phyloP scores from a whole-genome alignment of 1,139 yeast species.

The Saccharomyces hybrid region DNA sequence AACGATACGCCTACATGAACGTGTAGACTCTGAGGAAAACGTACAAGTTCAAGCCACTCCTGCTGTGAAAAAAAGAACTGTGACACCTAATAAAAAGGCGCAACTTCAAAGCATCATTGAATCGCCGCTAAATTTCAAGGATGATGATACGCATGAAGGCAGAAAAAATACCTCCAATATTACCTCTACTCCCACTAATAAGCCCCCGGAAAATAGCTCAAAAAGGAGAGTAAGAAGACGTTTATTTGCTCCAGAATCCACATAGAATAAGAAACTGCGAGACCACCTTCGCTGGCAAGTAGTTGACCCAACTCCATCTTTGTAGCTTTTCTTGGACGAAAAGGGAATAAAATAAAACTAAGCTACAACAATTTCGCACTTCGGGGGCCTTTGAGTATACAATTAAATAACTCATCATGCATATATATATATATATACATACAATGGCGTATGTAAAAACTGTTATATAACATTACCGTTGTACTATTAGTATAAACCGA shows the following conservation, averaged over 20 bases:
- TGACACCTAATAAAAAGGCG: constrained; percentile 6
- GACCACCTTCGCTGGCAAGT: background rate
- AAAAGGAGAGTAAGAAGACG: constrained; percentile 31
- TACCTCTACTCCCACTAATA: background rate
- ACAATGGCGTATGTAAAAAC: background rate
- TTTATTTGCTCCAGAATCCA: constrained; percentile 29
- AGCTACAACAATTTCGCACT: background rate
- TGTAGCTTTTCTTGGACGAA: background rate
- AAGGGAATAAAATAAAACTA: background rate
- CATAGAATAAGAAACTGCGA: background rate
- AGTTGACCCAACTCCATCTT: background rate
- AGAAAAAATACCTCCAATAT: background rate
- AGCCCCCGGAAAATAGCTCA: background rate
- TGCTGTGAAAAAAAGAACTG: constrained; percentile 8
- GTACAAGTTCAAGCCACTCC: constrained; percentile 31
- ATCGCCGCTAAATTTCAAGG: constrained; percentile 15
- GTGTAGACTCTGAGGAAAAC: background rate
- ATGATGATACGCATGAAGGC: background rate
- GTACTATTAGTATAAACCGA: background rate
- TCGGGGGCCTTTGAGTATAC: background rate
- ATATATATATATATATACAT: background rate
- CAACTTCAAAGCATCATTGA: constrained; percentile 19
- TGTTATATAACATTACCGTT: background rate
- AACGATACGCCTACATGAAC: background rate
- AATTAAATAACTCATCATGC: background rate